A percentile compares a stretch with the other conserved stretches of the same genome.
These are phyloP conservation scores for Entomophthora muscae DNA, from an alignment of 371 early-diverging fungal species.

Conservation along the genomic window DNA sequence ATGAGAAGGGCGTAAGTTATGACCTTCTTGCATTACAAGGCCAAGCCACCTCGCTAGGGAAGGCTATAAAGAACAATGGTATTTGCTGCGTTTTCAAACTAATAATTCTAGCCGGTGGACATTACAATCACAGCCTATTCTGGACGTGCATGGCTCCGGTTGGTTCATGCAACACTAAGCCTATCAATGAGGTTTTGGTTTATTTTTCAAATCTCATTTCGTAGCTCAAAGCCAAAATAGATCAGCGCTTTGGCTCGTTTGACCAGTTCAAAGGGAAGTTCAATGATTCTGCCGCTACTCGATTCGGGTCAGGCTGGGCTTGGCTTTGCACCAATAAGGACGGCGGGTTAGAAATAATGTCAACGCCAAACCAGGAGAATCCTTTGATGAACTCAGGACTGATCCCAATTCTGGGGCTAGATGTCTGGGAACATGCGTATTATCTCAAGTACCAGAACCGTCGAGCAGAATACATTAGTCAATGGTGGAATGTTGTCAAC, in stretches of 20 bases:
- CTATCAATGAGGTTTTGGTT: background rate
- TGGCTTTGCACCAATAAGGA: conserved; percentile 14
- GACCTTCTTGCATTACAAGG: background rate
- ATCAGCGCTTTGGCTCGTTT: conserved; percentile 15
- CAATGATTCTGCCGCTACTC: conserved; percentile 11
- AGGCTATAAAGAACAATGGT: background rate
- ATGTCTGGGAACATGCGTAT: conserved; percentile 38
- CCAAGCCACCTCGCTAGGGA: background rate
- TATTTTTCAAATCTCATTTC: background rate
- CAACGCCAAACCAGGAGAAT: conserved; percentile 23
- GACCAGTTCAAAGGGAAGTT: conserved; percentile 20
- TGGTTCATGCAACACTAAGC: conserved; percentile 6
- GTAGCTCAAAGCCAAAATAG: conserved; percentile 1
- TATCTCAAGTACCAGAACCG: conserved; percentile 23
- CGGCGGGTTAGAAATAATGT: conserved; percentile 14
- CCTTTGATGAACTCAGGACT: conserved; percentile 15
- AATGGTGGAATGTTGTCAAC: conserved; percentile 27
- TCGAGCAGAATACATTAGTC: conserved; percentile 17
- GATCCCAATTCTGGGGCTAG: conserved; percentile 19
- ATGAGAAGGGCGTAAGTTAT: background rate
- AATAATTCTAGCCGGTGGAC: conserved; percentile 1
- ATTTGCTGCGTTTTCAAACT: background rate
- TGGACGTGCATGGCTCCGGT: conserved; percentile 10
- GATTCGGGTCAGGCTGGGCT: conserved; percentile 31
- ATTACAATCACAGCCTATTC: conserved; percentile 10